A percentile compares a stretch with the other conserved stretches of the same genome.
Conservation (phyloP, 225 moss, liverwort and hornwort species). For the Pseudoscleropodium purum region DNA sequence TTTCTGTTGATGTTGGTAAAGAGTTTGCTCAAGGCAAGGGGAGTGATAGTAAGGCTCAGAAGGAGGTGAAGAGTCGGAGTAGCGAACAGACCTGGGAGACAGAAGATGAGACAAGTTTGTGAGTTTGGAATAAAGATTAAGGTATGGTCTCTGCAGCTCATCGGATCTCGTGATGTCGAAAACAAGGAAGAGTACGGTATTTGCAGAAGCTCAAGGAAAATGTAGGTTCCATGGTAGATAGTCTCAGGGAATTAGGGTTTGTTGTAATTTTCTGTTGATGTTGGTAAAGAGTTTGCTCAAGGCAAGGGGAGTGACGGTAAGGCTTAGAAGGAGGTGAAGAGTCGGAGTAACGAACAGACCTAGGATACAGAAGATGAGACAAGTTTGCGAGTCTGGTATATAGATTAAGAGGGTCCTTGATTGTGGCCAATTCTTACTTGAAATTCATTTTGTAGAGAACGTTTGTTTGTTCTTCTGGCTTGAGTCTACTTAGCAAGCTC, state of each 20-base stretch:
- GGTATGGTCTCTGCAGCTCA: constrained; percentile 37
- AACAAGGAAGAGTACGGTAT: background rate
- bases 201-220: too few relatives aligned
- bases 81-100: background rate
- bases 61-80: background rate
- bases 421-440: background rate
- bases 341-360: too few relatives aligned
- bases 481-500: background rate
- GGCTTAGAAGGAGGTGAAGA: too few relatives aligned
- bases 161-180: background rate
- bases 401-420: background rate
- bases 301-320: too few relatives aligned
- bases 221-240: too few relatives aligned
- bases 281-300: constrained; percentile 19
- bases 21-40: constrained; percentile 28
- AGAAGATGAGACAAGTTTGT: background rate
- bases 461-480: background rate
- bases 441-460: background rate
- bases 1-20: constrained; percentile 10
- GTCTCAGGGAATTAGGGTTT: constrained; percentile 7
- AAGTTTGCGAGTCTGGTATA: background rate
- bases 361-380: too few relatives aligned
- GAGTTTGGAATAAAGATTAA: background rate
- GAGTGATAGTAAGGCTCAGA: constrained; percentile 17
- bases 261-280: background rate